Conservation (phyloP, 2,329 filamentous ascomycete species). For the Ascocoryne sarcoides region DNA sequence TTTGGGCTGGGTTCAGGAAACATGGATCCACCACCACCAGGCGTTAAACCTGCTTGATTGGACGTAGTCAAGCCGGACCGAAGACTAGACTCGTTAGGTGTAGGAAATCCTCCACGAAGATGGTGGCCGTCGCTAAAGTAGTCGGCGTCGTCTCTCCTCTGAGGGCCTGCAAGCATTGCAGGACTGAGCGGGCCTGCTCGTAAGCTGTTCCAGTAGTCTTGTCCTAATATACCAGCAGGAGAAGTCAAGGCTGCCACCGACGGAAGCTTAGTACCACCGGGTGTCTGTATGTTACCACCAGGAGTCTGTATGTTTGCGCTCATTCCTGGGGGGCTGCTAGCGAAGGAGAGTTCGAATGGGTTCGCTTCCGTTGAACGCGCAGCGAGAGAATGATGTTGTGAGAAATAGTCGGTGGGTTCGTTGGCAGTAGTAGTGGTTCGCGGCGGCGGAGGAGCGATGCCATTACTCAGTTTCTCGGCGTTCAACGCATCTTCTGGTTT, state of each 20-base stretch:
- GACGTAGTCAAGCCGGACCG: conserved; percentile 80
- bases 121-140: conserved; percentile 80
- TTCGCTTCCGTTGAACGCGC: conserved; percentile 65
- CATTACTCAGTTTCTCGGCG: conserved; percentile 45
- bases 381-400: conserved; percentile 36
- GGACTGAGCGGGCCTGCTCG: conserved; percentile 90
- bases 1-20: conserved; percentile 85
- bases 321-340: conserved; percentile 35
- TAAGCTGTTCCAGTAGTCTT: conserved; percentile 74
- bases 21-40: conserved; percentile 93
- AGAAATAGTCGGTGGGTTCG: conserved; percentile 63
- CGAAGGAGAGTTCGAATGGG: conserved; percentile 94
- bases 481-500: conserved; percentile 38
- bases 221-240: conserved; percentile 70
- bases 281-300: conserved; percentile 54
- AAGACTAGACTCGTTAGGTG: conserved; percentile 91
- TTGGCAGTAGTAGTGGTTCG: conserved; percentile 40
- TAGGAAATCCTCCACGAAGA: conserved; percentile 77
- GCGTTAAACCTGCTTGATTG: too few species aligned
- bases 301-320: conserved; percentile 35
- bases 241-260: conserved; percentile 87
- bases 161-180: conserved; percentile 87
- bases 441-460: conserved; percentile 63
- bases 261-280: conserved; percentile 73
- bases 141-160: conserved; percentile 46